Evolutionary conservation across 2,329 filamentous ascomycete genomes (phyloP).

Genomic region (Fusarium foetens): DNA sequence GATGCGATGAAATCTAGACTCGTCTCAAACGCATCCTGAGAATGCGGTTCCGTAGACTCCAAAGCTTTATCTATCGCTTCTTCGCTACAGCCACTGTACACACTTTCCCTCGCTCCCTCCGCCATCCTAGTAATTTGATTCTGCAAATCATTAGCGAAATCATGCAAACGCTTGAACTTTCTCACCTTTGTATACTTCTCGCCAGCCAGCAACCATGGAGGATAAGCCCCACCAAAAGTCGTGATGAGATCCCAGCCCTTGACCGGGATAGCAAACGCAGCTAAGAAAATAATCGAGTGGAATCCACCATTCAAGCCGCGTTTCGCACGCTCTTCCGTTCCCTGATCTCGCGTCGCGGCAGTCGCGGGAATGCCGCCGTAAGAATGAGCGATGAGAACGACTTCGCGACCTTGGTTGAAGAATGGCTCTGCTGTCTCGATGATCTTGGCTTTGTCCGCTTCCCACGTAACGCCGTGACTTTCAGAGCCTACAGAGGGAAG

Average conservation of each 20-base stretch:
- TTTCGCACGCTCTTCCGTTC: not conserved
- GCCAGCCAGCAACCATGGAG: not conserved
- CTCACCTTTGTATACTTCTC: conserved; percentile 14
- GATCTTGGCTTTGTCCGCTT: conserved; percentile 10
- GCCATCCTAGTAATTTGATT: not conserved
- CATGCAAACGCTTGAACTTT: fast-evolving
- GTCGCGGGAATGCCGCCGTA: conserved; percentile 24
- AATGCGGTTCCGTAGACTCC: conserved; percentile 8
- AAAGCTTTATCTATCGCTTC: not conserved
- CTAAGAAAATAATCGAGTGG: conserved; percentile 5
- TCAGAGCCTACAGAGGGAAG: conserved; percentile 1
- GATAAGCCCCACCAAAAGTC: conserved; percentile 8
- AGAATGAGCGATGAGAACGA: conserved; percentile 19
- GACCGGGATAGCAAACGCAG: conserved; percentile 20
- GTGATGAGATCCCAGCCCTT: conserved; percentile 25
- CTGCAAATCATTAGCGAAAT: not conserved
- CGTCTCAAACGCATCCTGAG: conserved; percentile 21
- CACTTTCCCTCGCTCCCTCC: not conserved
- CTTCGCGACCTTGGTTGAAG: not conserved
- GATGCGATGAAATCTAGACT: conserved; percentile 13
- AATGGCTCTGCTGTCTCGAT: not conserved
- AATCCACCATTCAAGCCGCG: conserved; percentile 7
- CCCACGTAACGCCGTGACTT: conserved; percentile 12
- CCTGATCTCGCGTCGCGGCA: conserved; percentile 1
- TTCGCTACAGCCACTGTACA: not conserved